Conservation (phyloP, 2,329 filamentous ascomycete species). For the Cryphonectria radicalis region DNA sequence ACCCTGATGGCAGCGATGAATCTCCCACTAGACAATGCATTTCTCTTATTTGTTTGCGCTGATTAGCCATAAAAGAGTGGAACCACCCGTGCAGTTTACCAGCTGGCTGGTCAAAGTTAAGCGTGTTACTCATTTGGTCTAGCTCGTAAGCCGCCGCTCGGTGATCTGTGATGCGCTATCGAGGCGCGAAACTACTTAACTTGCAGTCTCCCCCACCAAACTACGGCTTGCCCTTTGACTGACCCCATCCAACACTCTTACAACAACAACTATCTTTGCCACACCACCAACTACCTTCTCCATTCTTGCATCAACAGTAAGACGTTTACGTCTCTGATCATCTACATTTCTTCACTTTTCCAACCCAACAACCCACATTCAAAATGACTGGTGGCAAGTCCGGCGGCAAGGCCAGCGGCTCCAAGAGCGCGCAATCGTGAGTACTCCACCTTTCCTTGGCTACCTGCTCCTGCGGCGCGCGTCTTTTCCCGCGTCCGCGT, state of each 20-base stretch:
- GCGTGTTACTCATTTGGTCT: background rate
- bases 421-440: conserved; percentile 99
- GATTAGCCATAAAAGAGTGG: too few species aligned
- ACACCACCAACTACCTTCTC: conserved; percentile 35
- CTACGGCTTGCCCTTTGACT: conserved; percentile 36
- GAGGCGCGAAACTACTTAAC: conserved; percentile 61
- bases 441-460: conserved; percentile 46
- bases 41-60: too few species aligned
- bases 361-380: conserved; percentile 48
- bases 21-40: too few species aligned
- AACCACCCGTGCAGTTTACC: too few species aligned
- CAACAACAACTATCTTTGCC: conserved; percentile 29
- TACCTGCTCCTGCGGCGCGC: conserved; percentile 41
- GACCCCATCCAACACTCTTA: conserved; percentile 37
- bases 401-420: conserved; percentile 98
- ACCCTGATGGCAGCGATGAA: too few species aligned
- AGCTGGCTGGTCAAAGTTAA: too few species aligned
- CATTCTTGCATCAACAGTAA: conserved; percentile 37
- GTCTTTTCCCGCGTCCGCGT: conserved; percentile 35
- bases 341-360: conserved; percentile 33
- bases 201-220: conserved; percentile 50
- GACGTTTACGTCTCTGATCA: conserved; percentile 28
- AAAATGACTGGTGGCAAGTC: conserved; percentile 99
- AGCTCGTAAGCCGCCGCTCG: conserved; percentile 29
- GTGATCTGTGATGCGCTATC: conserved; percentile 48